These are phyloP conservation scores for Pseudocercospora musae DNA, from an alignment of 2,329 filamentous ascomycete species.

Conservation along the genomic window DNA sequence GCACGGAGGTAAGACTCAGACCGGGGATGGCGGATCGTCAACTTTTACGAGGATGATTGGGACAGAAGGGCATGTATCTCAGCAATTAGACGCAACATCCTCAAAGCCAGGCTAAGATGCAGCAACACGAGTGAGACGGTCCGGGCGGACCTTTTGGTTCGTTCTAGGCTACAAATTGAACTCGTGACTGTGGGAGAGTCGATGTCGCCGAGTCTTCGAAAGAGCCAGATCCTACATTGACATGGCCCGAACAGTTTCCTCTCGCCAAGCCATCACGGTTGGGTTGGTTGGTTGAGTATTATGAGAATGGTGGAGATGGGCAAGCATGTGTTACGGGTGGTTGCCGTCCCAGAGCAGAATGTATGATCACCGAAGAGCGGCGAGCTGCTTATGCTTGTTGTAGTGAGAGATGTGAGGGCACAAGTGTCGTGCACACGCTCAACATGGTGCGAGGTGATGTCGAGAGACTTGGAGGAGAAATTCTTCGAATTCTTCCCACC, in stretches of 20 bases:
- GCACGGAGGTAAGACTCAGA: too few relatives aligned
- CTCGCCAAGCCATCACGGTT: background rate
- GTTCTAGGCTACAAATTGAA: constrained; percentile 85
- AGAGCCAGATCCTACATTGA: constrained; percentile 57
- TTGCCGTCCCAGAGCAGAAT: background rate
- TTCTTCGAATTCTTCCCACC: background rate
- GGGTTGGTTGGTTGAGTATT: background rate
- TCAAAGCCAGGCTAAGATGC: constrained; percentile 73
- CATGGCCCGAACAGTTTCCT: background rate
- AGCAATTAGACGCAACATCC: constrained; percentile 77
- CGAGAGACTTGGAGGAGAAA: background rate
- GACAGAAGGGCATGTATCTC: constrained; percentile 21
- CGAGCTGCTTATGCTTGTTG: too few relatives aligned
- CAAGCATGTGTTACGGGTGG: background rate
- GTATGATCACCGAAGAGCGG: too few relatives aligned
- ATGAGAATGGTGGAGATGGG: background rate
- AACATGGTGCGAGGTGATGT: background rate
- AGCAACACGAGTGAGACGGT: constrained; percentile 91
- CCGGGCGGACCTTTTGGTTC: constrained; percentile 78
- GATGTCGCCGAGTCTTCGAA: constrained; percentile 84
- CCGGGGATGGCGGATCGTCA: too few relatives aligned
- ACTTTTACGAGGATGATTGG: too few relatives aligned
- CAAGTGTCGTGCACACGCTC: too few relatives aligned
- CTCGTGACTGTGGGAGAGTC: constrained; percentile 68
- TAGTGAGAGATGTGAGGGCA: too few relatives aligned